Evolutionary conservation across 2,329 filamentous ascomycete species (phyloP).

Genomic region (Diaporthe nobilis): DNA sequence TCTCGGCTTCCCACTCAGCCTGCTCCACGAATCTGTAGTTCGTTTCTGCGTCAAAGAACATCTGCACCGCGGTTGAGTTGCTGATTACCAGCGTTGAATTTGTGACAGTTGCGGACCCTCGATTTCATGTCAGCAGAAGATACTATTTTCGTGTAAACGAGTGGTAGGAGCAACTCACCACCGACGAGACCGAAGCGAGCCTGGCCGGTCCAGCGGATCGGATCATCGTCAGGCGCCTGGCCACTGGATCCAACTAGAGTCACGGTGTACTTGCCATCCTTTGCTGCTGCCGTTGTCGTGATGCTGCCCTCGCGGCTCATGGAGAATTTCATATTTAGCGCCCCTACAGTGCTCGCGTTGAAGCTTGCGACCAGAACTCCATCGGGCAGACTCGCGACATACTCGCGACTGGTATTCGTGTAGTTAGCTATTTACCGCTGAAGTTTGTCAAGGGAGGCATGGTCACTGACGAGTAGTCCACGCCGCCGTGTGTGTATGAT

Average conservation of each 20-base stretch:
- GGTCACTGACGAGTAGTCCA: not conserved
- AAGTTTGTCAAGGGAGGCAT: too few relatives aligned
- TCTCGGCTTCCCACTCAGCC: not conserved
- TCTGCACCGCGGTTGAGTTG: not conserved
- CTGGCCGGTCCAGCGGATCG: slow-evolving; percentile 20
- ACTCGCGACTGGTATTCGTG: not conserved
- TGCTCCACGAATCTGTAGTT: not conserved
- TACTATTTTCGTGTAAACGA: too few relatives aligned
- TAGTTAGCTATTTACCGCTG: not conserved
- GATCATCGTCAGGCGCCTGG: not conserved
- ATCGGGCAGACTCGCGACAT: slow-evolving; percentile 8
- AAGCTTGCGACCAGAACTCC: slow-evolving; percentile 3
- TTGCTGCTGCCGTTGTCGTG: not conserved
- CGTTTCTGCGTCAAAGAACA: slow-evolving; percentile 15
- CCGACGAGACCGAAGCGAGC: slow-evolving; percentile 1
- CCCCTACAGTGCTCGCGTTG: slow-evolving; percentile 6
- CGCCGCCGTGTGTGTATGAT: not conserved
- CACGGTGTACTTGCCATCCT: not conserved
- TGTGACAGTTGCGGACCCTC: not conserved
- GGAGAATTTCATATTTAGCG: not conserved
- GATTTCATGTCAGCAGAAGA: not conserved
- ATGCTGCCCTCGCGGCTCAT: slow-evolving; percentile 16
- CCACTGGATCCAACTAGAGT: slow-evolving; percentile 1
- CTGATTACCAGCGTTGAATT: slow-evolving; percentile 7
- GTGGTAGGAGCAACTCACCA: not conserved